phyloP scores from a whole-genome alignment of 768 basidiomycete genomes.

The Cantharellus anzutake region DNA sequence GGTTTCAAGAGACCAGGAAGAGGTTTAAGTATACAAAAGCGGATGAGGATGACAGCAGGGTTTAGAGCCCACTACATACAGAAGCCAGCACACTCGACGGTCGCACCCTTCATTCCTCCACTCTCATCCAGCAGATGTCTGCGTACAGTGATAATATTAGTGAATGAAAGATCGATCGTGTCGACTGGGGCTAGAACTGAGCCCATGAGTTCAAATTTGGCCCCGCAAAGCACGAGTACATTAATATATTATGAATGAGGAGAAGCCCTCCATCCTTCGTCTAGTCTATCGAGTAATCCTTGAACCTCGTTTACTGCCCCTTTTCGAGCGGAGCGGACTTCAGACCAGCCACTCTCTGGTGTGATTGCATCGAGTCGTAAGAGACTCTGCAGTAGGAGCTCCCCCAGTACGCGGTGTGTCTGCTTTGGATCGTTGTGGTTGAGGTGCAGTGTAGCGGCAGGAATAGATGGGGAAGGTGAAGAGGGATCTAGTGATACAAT shows the following conservation, averaged over 20 bases:
- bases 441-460: conserved; percentile 2
- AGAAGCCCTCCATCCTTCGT: conserved; percentile 36
- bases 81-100: no score
- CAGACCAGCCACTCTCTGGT: conserved; percentile 54
- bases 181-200: not conserved
- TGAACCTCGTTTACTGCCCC: conserved; percentile 77
- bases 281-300: conserved; percentile 57
- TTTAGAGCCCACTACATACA: no score
- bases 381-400: conserved; percentile 72
- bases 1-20: no score
- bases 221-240: no score
- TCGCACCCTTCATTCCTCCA: no score
- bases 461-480: not conserved
- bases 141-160: not conserved
- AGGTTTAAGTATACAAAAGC: no score
- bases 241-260: not conserved
- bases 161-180: not conserved
- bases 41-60: no score
- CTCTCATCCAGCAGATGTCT: no score
- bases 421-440: conserved; percentile 17
- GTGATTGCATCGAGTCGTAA: conserved; percentile 69
- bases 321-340: conserved; percentile 66
- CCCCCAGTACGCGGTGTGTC: conserved; percentile 45
- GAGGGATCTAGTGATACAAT: conserved; percentile 18
- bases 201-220: not conserved